phyloP scores from a whole-genome alignment of 331 rosid species.

The Stylosanthes scabra region DNA sequence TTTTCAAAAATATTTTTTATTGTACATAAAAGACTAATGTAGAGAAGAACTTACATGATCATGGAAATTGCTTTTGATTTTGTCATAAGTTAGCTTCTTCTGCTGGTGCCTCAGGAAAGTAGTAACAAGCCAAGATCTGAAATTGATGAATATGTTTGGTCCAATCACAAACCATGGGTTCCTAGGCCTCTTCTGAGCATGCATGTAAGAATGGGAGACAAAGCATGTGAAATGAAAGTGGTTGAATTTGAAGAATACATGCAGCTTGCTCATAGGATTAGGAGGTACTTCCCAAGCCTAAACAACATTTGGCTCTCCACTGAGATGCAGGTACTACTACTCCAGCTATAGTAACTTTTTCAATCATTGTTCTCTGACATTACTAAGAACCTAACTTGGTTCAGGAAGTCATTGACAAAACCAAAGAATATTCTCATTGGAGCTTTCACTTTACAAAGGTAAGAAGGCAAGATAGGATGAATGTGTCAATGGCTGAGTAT shows the following conservation, averaged over 20 bases:
- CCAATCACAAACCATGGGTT: constrained; percentile 74
- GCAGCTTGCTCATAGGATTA: constrained; percentile 67
- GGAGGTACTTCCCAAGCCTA: constrained; percentile 75
- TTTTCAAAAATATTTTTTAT: neutral
- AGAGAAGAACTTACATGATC: neutral
- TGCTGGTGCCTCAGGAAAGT: constrained; percentile 44
- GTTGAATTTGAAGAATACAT: constrained; percentile 74
- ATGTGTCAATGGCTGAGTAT: constrained; percentile 69
- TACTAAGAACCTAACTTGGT: constrained; percentile 8
- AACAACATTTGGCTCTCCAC: constrained; percentile 79
- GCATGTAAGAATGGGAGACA: constrained; percentile 96
- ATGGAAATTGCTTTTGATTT: constrained; percentile 1
- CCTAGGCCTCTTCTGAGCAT: constrained; percentile 80
- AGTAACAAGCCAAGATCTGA: constrained; percentile 38
- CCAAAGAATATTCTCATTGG: constrained; percentile 60
- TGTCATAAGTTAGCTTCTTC: neutral
- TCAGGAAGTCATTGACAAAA: constrained; percentile 82
- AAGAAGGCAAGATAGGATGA: constrained; percentile 65
- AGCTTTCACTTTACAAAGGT: constrained; percentile 71
- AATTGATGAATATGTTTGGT: constrained; percentile 79
- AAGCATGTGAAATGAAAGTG: constrained; percentile 85
- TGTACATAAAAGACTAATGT: neutral
- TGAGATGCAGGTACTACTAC: constrained; percentile 71
- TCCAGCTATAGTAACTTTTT: neutral
- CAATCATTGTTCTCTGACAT: neutral